Conservation (phyloP, 208 protist genomes). For the Acanthamoeba polyphaga region DNA sequence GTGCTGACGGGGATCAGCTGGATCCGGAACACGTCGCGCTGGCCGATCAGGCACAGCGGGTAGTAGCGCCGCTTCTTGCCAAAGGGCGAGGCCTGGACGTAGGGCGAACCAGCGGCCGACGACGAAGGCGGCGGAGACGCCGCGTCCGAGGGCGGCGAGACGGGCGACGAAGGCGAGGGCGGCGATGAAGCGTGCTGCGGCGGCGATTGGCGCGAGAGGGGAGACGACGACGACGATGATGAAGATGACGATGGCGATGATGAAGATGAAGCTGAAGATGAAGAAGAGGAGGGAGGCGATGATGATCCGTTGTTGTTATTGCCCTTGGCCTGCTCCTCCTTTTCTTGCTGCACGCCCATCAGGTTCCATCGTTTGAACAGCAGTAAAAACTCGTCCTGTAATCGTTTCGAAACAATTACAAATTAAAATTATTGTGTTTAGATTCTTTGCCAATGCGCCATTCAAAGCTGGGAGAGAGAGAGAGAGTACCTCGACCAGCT, state of each 20-base stretch:
- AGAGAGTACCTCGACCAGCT: slow-evolving; percentile 5
- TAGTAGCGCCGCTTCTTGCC: slow-evolving; percentile 56
- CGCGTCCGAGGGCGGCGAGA: background rate
- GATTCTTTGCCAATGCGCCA: no score
- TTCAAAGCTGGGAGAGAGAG: background rate
- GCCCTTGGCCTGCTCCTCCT: background rate
- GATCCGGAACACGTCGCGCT: slow-evolving; percentile 51
- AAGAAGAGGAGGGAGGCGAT: background rate
- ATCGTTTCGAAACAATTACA: background rate
- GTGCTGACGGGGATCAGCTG: slow-evolving; percentile 59
- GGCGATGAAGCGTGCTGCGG: background rate
- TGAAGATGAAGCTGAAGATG: background rate
- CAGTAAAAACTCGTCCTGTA: slow-evolving; percentile 25
- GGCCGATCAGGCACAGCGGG: slow-evolving; percentile 54
- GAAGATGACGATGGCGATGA: background rate
- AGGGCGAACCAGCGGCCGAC: background rate
- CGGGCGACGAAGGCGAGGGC: background rate
- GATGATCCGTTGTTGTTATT: background rate
- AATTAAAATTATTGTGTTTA: no score
- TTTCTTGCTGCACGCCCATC: background rate
- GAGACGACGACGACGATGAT: background rate
- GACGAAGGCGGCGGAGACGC: background rate
- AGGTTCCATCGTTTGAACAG: slow-evolving; percentile 55
- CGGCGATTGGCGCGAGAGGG: background rate
- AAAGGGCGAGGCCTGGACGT: background rate